Evolutionary conservation across 768 basidiomycete species (phyloP), one percentile per base, ranked within the genome.

Genomic region (Mycena chlorophos): DNA sequence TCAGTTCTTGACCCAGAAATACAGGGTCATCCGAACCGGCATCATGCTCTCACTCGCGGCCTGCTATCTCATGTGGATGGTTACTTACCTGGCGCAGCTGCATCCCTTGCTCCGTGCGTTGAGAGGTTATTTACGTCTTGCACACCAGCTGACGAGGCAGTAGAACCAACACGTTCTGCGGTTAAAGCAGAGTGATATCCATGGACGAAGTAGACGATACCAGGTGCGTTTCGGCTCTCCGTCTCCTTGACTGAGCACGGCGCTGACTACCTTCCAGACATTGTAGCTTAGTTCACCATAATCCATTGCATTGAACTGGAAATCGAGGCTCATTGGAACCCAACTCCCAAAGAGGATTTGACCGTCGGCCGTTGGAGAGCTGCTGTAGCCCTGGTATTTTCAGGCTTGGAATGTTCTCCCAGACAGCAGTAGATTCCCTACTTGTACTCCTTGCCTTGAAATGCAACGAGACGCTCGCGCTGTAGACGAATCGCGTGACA

Each of bases 61-160:
- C 52, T 95, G 91, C 73, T 98, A 94, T 75, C 82, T 98, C 64
- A 87, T 98, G 86, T 98, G 95, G 95, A 88, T 88, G 75, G 84
- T 96, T 66, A 94, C 95, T n/a, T 98, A 96, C 73, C 79, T 97
- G 69, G 94, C 94, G 1, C 95, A 98, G 68, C 71, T 97, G 49
- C 86, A 98, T 67, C 95, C 95, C 31, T 79, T 98, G 49, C 86
- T 96, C 66, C 74, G 95, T 95, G 61, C 58, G 84, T 73, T n/a
- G 14, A 22, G 23, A 22, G 5, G 4, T 40, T 34, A 28, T 54
- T 52, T 10, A 40, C 61, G 23, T 52, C 38, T 40, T 45, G 55
- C 43, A 50, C 53, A 27, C 56, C 46, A 19, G 39, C 23, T 5
- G 8, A 30, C 8, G 17, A 47, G 45, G 45, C 48, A 49, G 48